Base-by-base conservation (phyloP, 179 eudicot genomes). In the Spergularia azorica region DNA sequence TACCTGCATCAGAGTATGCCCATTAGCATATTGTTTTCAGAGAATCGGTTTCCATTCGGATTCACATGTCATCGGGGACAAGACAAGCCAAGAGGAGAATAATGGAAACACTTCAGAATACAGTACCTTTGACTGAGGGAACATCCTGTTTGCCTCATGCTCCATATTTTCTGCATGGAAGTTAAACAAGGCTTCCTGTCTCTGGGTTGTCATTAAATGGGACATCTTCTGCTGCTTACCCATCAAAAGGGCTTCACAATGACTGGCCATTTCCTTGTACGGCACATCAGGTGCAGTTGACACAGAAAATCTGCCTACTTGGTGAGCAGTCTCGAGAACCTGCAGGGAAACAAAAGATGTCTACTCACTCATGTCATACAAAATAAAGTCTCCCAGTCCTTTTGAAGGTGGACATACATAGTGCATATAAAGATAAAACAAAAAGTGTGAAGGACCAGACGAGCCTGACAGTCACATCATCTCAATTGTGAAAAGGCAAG, bases 191-290 rank as follows among this genome's bases (percentile, higher is more conserved):
- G 57, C 83, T 55, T 84, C 92, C 59, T 84, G 90, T 69, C 73
- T 79, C 14, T 86, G 94, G 62, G 81, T 70, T 48, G 77, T 80
- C 83, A 88, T 86, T 84, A 94, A 78, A 86, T 83, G 76, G 57
- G 88, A 89, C 96, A 94, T 89, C 83, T 86, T 92, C 86, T 90
- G 87, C 79, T 92, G 91, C 80, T 94, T 94, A 72, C 95, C 97
- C 82, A 82, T 84, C 79, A 87, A 62, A 82, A 96, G 93, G 67
- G 92, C 86, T 84, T 96, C 99, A 83, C 99, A 96, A 68, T 92
- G 94, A 72, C 77, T 81, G 41, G 99, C 90, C 92, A 89, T 96
- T 83, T 96, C 99, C 86, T 85, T 88, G 84, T 88, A 96, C 38
- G 99, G 79, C 76, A 91, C 86, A 83, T 90, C 93, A 10, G 88